Conservation (phyloP, 768 basidiomycete genomes). For the Hericium erinaceus region DNA sequence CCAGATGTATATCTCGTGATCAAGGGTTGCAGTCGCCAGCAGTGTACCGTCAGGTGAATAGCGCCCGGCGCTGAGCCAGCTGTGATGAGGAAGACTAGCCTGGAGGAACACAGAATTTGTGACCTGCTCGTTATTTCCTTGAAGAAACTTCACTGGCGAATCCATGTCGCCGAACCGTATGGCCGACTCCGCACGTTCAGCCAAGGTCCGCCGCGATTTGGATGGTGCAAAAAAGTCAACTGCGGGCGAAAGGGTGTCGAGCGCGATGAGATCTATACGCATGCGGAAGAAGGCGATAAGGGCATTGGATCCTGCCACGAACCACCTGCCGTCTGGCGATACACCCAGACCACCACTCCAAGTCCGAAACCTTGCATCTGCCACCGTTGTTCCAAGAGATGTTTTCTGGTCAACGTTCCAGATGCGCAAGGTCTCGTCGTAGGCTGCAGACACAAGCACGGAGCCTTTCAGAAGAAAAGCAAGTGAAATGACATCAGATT, state of each 20-base stretch:
- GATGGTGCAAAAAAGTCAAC: background rate
- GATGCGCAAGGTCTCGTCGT: background rate
- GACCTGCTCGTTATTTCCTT: too few species aligned
- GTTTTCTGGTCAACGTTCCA: background rate
- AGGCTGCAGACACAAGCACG: background rate
- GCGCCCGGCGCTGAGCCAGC: background rate
- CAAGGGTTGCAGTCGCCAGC: background rate
- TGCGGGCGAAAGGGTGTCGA: background rate
- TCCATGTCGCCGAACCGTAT: background rate
- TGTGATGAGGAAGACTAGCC: background rate
- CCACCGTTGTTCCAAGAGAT: background rate
- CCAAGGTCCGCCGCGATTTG: too few species aligned
- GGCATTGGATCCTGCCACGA: background rate
- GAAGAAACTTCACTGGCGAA: background rate
- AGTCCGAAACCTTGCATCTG: background rate
- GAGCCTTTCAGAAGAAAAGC: background rate
- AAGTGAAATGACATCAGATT: background rate
- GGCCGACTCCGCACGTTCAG: too few species aligned
- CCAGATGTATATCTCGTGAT: background rate
- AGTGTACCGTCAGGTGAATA: background rate
- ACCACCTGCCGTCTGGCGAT: background rate
- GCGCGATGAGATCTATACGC: background rate
- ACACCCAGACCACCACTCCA: too few species aligned
- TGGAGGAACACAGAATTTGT: background rate
- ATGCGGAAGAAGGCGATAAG: background rate